phyloP scores from a whole-genome alignment of 1,139 yeast species.

The Diutina ranongensis region DNA sequence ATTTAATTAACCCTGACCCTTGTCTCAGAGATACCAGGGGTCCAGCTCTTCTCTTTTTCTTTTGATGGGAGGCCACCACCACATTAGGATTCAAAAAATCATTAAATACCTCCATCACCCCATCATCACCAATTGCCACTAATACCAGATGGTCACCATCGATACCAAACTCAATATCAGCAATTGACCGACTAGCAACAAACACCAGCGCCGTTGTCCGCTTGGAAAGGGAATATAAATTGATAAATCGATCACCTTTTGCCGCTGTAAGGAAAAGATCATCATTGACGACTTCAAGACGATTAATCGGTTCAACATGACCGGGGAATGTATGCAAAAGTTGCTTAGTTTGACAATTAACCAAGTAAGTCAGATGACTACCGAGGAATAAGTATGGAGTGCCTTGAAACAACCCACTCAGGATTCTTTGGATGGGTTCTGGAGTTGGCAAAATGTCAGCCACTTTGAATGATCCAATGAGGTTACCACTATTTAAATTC shows the following conservation, averaged over 20 bases:
- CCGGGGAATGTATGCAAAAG: conserved; percentile 51
- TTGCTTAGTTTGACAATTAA: conserved; percentile 27
- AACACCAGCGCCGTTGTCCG: conserved; percentile 39
- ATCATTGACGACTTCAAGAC: conserved; percentile 23
- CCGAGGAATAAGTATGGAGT: conserved; percentile 45
- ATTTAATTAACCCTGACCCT: conserved; percentile 21
- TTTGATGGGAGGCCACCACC: conserved; percentile 12
- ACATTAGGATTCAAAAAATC: conserved; percentile 31
- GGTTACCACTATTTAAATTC: conserved; percentile 36
- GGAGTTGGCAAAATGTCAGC: conserved; percentile 24
- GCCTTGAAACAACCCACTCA: conserved; percentile 23
- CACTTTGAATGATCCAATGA: conserved; percentile 32
- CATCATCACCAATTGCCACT: conserved; percentile 56
- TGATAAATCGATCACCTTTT: conserved; percentile 65
- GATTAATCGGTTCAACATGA: conserved; percentile 54
- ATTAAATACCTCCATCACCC: conserved; percentile 52
- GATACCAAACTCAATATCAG: conserved; percentile 27
- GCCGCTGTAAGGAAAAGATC: conserved; percentile 56
- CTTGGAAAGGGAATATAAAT: conserved; percentile 43
- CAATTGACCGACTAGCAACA: conserved; percentile 55
- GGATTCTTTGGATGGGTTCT: conserved; percentile 16
- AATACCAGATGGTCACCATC: conserved; percentile 29
- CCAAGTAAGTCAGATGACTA: conserved; percentile 47
- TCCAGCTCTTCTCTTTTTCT: conserved; percentile 19
- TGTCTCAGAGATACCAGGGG: conserved; percentile 37